Evolutionary conservation across 495 filamentous ascomycete species (phyloP), one percentile per base, ranked within the genome.

Genomic region (Lepidopterella palustris): DNA sequence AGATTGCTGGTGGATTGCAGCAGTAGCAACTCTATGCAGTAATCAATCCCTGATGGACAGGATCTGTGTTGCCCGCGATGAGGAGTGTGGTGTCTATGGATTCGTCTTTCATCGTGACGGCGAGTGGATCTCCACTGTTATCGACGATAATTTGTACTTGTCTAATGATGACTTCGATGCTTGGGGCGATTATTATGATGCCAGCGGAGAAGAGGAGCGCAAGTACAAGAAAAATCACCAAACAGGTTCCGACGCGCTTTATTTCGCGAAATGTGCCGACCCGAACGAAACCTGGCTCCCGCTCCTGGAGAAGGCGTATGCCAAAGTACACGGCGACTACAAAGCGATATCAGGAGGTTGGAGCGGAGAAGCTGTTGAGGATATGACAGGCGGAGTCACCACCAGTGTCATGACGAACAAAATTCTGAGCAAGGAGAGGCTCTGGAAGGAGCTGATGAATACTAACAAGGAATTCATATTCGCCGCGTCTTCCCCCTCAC

Each of bases 231-330:
- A 69, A 42, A 64, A 60, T 45, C 0, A 53, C 0, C 63, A 92
- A 69, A 86, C 80, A 5, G 86, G 86, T 6, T 92, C 87, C 4
- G 80, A 84, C 24, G 87, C 91, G 0, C 70, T 97, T 4, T 90
- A 89, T 63, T 96, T 95, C 74, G 90, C 90, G 0, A 87, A 90
- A 61, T 96, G 90, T 70, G 80, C 82, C 58, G 83, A 92, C 65
- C 78, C 82, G 23, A 91, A 95, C 65, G 92, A 97, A 74, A 97
- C 89, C 0, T 97, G 92, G 92, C 76, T 97, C 18, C 92, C 92
- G 0, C 73, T 97, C 45, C 81, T 97, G 4, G 92, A 97, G 69
- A 97, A 97, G 71, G 92, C 92, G 0, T 97, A 92, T 72, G 92
- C 92, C 40, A 97, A 97, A 72, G 90, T 90, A 9, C 92, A 97